Percentiles rank a stretch among this genome's conserved stretches.
Evolutionary conservation across 1,284 basidiomycete species (phyloP).

Genomic region (Fomitopsis schrenkii): DNA sequence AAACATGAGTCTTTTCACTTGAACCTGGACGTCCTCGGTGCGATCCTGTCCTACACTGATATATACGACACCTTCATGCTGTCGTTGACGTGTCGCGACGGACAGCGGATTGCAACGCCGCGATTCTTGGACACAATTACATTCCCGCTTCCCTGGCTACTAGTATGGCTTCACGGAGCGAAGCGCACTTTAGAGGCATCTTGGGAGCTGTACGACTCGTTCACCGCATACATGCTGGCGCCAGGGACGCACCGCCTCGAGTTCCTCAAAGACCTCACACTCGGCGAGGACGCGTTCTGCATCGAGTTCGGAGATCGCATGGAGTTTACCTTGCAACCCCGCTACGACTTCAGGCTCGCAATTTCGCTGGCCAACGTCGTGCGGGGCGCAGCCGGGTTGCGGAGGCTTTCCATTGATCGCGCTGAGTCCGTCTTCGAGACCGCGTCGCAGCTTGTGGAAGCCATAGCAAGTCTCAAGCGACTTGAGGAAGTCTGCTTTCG

Average conservation of each 20-base stretch:
- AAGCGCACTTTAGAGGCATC: neutral
- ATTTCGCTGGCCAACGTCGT: neutral
- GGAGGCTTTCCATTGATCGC: neutral
- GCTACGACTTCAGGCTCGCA: neutral
- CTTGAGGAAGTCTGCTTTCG: neutral
- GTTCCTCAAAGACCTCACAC: neutral
- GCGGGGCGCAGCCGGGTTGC: neutral
- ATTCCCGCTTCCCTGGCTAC: neutral
- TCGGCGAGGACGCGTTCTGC: neutral
- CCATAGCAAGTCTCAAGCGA: neutral
- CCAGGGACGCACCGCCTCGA: neutral
- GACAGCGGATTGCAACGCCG: neutral
- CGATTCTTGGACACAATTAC: neutral
- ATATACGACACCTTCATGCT: neutral
- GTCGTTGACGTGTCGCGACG: neutral
- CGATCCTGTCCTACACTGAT: neutral
- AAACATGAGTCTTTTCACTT: neutral
- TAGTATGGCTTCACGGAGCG: neutral
- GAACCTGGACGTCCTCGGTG: neutral
- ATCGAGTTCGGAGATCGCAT: neutral
- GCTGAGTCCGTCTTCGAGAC: neutral
- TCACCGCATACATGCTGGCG: neutral
- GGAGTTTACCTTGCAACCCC: neutral
- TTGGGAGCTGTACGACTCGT: neutral
- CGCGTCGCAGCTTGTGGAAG: neutral